Percentiles rank a stretch among this genome's conserved stretches.
Evolutionary conservation across 805 yeast species (phyloP).

Genomic region (Monosporozyma yasuniensis): DNA sequence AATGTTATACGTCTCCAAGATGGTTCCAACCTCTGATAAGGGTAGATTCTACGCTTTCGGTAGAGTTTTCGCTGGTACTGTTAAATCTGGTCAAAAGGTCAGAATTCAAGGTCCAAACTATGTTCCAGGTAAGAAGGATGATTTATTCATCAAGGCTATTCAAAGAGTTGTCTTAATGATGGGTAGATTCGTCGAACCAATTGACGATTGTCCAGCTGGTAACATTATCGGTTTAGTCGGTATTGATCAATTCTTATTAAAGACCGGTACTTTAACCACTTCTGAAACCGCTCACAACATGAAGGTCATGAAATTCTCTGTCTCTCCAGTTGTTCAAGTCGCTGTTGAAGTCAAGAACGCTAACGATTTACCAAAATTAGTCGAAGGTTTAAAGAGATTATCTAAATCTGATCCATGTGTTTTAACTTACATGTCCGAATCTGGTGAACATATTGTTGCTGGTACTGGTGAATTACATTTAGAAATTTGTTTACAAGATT

Average conservation of each 20-base stretch:
- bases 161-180: constrained; percentile 99
- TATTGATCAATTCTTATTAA: constrained; percentile 98
- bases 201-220: constrained; percentile 99
- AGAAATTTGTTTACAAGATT: constrained; percentile 93
- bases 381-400: constrained; percentile 99
- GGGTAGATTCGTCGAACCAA: constrained; percentile 98
- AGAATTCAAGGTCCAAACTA: constrained; percentile 99
- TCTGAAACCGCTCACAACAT: constrained; percentile 95
- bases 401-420: constrained; percentile 99
- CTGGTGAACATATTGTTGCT: constrained; percentile 99
- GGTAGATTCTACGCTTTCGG: constrained; percentile 99
- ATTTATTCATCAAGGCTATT: constrained; percentile 90
- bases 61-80: constrained; percentile 99
- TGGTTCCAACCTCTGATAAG: constrained; percentile 99
- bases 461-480: constrained; percentile 99
- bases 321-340: constrained; percentile 98
- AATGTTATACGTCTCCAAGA: constrained; percentile 99
- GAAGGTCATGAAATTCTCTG: constrained; percentile 99
- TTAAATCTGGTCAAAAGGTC: constrained; percentile 96
- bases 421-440: constrained; percentile 71
- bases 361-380: constrained; percentile 97
- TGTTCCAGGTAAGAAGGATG: constrained; percentile 97
- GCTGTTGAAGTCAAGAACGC: constrained; percentile 99
- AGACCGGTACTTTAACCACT: constrained; percentile 98
- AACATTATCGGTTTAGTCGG: constrained; percentile 99